Evolutionary conservation across 768 basidiomycete genomes (phyloP).

Genomic region (Pleurotus cornucopiae): DNA sequence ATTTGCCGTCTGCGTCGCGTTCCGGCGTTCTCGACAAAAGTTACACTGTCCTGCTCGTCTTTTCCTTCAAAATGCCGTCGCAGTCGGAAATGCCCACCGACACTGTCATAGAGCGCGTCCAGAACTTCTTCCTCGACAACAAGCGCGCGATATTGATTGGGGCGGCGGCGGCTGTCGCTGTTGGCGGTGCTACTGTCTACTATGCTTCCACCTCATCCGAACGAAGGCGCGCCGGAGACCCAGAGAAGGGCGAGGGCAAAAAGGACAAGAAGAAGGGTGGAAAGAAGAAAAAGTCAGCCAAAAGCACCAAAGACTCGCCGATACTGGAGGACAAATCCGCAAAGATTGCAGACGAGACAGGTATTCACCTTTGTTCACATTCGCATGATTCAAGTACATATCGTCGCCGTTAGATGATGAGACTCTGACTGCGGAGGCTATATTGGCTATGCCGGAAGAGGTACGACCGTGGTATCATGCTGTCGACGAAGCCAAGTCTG

Average conservation of each 20-base stretch:
- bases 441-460: slow-evolving; percentile 54
- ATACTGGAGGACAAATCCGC: slow-evolving; percentile 71
- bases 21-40: neutral
- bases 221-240: slow-evolving; percentile 26
- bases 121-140: slow-evolving; percentile 71
- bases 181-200: slow-evolving; percentile 73
- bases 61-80: neutral
- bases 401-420: slow-evolving; percentile 30
- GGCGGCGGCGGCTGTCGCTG: slow-evolving; percentile 65
- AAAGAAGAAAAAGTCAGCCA: slow-evolving; percentile 56
- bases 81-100: slow-evolving; percentile 1
- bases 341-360: slow-evolving; percentile 29
- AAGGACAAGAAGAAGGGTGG: slow-evolving; percentile 43
- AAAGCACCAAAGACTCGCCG: slow-evolving; percentile 56
- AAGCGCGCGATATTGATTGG: slow-evolving; percentile 72
- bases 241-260: slow-evolving; percentile 43
- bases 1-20: neutral
- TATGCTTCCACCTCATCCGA: slow-evolving; percentile 55
- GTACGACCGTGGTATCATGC: slow-evolving; percentile 28
- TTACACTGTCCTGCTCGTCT: neutral
- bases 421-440: slow-evolving; percentile 48
- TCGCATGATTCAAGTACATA: neutral
- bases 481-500: neutral
- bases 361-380: slow-evolving; percentile 19
- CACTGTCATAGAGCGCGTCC: slow-evolving; percentile 55